A percentile compares a stretch with the other conserved stretches of the same genome.
These are phyloP conservation scores for Apiospora arundinis DNA, from an alignment of 2,329 filamentous ascomycete species.

Conservation along the genomic window DNA sequence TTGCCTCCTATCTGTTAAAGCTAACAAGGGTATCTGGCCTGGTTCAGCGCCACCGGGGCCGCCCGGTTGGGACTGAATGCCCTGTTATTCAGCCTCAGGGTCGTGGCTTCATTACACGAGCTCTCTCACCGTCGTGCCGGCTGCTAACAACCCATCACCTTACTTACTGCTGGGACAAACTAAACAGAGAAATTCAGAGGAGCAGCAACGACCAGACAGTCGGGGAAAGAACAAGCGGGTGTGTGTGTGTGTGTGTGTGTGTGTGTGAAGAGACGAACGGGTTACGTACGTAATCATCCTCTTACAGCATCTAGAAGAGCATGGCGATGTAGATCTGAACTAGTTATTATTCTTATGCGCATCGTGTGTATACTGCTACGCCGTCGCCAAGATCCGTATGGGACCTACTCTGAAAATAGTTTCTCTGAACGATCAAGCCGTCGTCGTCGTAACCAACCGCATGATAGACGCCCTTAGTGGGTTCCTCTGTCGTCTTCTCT, in stretches of 20 bases:
- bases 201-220: neutral
- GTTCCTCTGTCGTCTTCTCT: neutral
- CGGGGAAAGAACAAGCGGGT: neutral
- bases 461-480: neutral
- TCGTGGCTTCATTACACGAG: slow-evolving; percentile 2
- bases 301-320: neutral
- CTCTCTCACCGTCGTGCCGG: neutral
- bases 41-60: neutral
- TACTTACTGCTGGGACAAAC: neutral
- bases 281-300: neutral
- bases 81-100: neutral
- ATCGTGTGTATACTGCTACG: neutral
- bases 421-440: neutral
- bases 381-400: neutral
- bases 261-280: neutral
- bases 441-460: neutral
- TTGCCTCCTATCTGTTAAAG: neutral
- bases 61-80: neutral
- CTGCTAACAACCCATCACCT: neutral
- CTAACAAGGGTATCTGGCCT: neutral
- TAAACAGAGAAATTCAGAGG: neutral
- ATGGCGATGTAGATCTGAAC: neutral
- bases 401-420: neutral
- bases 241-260: too few species aligned
- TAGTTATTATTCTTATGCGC: neutral